Conservation (phyloP, 805 yeast genomes). For the Yarrowia yakushimensis region DNA sequence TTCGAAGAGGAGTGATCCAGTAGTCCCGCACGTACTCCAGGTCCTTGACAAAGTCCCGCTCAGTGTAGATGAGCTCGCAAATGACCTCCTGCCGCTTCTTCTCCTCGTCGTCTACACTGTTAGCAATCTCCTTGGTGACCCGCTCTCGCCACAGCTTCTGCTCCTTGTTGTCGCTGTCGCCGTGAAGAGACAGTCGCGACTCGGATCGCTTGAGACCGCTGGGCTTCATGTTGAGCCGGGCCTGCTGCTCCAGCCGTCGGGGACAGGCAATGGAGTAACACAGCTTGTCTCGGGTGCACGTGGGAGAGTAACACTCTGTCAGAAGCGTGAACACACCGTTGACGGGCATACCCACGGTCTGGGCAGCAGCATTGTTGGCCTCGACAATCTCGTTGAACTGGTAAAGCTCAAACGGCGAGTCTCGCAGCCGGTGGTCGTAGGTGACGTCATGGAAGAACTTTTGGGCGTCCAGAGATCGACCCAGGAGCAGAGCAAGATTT, state of each 20-base stretch:
- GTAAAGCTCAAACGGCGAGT: constrained; percentile 81
- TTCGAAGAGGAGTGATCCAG: constrained; percentile 87
- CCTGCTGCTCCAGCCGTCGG: constrained; percentile 90
- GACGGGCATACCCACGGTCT: constrained; percentile 40
- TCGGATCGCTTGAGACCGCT: constrained; percentile 72
- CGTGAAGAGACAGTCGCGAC: constrained; percentile 62
- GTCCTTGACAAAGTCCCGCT: constrained; percentile 92
- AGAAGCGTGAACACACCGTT: constrained; percentile 91
- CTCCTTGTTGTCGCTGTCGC: constrained; percentile 59
- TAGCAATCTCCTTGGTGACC: constrained; percentile 76
- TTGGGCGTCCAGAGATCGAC: constrained; percentile 91
- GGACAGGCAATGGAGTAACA: constrained; percentile 98
- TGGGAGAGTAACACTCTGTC: constrained; percentile 95
- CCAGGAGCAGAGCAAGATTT: constrained; percentile 80
- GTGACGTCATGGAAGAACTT: constrained; percentile 93
- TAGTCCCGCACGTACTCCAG: constrained; percentile 88
- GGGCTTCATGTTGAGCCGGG: constrained; percentile 82
- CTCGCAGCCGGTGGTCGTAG: constrained; percentile 88
- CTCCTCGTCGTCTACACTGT: constrained; percentile 74
- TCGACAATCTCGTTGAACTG: constrained; percentile 49
- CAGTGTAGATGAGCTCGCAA: constrained; percentile 89
- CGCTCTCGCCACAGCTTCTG: constrained; percentile 92
- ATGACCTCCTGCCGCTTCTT: constrained; percentile 92
- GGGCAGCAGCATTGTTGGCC: constrained; percentile 10
- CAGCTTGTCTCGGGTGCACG: constrained; percentile 81